Conservation (phyloP, 2,329 filamentous ascomycete species). For the Catunica adiposa region DNA sequence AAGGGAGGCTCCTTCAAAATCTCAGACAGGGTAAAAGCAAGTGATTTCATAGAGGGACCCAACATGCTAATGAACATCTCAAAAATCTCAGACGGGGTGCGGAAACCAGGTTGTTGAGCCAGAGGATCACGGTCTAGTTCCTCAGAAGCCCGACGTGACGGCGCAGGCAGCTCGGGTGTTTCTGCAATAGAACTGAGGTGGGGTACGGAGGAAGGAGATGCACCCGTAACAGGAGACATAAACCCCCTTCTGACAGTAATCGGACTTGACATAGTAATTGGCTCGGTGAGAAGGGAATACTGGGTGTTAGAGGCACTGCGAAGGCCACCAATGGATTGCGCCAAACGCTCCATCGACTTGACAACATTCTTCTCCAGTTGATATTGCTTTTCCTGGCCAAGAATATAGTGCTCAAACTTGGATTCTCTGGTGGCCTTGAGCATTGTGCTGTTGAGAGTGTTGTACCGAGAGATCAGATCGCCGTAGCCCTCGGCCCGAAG, state of each 20-base stretch:
- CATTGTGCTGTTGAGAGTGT: constrained; percentile 33
- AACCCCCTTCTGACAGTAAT: constrained; percentile 3
- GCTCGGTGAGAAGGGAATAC: constrained; percentile 62
- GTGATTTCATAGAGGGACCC: constrained; percentile 86
- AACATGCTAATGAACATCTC: constrained; percentile 75
- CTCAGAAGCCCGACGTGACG: constrained; percentile 8
- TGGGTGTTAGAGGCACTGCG: constrained; percentile 80
- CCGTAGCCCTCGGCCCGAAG: constrained; percentile 48
- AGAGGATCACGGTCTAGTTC: constrained; percentile 9
- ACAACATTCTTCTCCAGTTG: constrained; percentile 63
- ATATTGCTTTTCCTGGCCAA: constrained; percentile 67
- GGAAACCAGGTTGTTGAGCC: constrained; percentile 25
- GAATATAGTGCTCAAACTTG: constrained; percentile 72
- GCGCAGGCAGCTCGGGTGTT: constrained; percentile 1
- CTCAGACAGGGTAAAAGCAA: constrained; percentile 80
- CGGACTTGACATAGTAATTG: not conserved
- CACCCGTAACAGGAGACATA: constrained; percentile 9
- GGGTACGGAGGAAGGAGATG: constrained; percentile 16
- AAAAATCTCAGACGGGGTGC: constrained; percentile 69
- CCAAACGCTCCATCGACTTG: constrained; percentile 67
- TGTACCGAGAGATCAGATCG: constrained; percentile 13
- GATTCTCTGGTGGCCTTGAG: constrained; percentile 68
- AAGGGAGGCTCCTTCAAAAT: constrained; percentile 81
- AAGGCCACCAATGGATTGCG: constrained; percentile 79
- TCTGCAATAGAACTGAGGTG: constrained; percentile 18